Evolutionary conservation across 176 grass and related monocot genomes (phyloP).

Genomic region (Zizania latifolia): DNA sequence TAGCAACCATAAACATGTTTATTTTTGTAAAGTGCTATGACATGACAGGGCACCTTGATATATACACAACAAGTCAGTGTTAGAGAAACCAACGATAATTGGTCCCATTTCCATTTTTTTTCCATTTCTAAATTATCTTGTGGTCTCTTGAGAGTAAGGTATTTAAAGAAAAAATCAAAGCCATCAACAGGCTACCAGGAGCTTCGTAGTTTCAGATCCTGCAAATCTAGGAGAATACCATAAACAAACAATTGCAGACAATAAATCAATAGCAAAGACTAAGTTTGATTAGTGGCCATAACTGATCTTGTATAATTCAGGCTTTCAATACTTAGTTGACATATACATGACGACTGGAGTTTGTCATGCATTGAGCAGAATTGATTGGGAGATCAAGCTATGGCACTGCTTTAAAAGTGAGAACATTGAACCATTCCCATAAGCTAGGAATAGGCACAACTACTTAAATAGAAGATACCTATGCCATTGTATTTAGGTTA

Average conservation of each 20-base stretch:
- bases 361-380: background rate
- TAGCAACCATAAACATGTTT: background rate
- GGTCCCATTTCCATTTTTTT: background rate
- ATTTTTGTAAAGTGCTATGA: background rate
- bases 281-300: background rate
- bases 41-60: background rate
- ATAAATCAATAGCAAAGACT: background rate
- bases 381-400: background rate
- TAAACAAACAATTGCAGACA: constrained; percentile 3
- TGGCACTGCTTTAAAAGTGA: background rate
- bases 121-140: background rate
- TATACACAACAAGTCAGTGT: background rate
- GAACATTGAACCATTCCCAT: background rate
- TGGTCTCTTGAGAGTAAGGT: background rate
- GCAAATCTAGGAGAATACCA: background rate
- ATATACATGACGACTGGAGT: too few relatives aligned
- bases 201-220: background rate
- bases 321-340: background rate
- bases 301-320: background rate
- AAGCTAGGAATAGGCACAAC: background rate
- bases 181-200: background rate
- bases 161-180: background rate
- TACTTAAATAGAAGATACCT: background rate
- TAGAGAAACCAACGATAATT: background rate
- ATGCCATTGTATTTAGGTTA: background rate